Conservation (phyloP, 257 asterid species). For the Solanum sparsipilum region DNA sequence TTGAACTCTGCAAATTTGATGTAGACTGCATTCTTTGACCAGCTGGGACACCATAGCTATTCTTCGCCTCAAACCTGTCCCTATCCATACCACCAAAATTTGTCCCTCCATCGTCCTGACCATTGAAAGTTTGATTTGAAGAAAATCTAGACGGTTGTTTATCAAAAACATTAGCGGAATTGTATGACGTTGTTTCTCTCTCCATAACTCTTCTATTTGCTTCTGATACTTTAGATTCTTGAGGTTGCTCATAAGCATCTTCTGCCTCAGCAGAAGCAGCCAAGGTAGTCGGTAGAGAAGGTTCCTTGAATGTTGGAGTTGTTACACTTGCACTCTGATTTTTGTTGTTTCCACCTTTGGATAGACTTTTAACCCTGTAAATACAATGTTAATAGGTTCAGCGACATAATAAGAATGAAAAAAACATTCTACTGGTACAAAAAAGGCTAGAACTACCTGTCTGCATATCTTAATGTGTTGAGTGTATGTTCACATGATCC, state of each 20-base stretch:
- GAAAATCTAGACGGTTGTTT: slow-evolving; percentile 39
- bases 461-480: slow-evolving; percentile 98
- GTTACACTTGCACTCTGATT: slow-evolving; percentile 51
- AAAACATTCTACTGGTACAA: neutral
- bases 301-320: slow-evolving; percentile 50
- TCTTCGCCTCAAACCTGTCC: slow-evolving; percentile 44
- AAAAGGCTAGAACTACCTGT: slow-evolving; percentile 40
- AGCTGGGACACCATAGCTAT: slow-evolving; percentile 26
- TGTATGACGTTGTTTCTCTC: slow-evolving; percentile 50
- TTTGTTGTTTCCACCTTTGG: slow-evolving; percentile 81
- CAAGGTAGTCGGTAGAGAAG: slow-evolving; percentile 41
- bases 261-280: slow-evolving; percentile 46
- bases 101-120: slow-evolving; percentile 43
- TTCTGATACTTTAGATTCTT: slow-evolving; percentile 49
- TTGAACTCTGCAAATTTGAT: neutral
- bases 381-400: slow-evolving; percentile 10
- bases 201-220: slow-evolving; percentile 41
- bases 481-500: slow-evolving; percentile 99
- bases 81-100: slow-evolving; percentile 31
- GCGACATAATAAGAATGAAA: neutral
- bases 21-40: slow-evolving; percentile 3
- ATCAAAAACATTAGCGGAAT: slow-evolving; percentile 35
- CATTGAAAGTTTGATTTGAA: slow-evolving; percentile 32
- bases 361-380: slow-evolving; percentile 92
- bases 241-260: slow-evolving; percentile 44